Evolutionary conservation across 2,329 filamentous ascomycete genomes (phyloP).

Genomic region (Paracoccidioides lutzii): DNA sequence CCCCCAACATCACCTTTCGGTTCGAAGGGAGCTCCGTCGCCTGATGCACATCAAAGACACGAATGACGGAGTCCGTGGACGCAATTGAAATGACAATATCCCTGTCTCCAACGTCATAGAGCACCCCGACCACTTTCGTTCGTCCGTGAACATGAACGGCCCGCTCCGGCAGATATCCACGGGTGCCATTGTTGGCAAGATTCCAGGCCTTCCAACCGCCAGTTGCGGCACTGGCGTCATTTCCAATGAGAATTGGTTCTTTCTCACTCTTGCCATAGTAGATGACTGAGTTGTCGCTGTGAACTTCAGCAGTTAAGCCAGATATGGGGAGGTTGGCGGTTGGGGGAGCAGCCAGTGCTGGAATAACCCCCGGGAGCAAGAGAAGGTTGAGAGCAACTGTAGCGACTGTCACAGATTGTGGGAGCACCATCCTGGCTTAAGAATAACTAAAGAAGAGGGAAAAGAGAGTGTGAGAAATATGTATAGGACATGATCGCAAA

Average conservation of each 20-base stretch:
- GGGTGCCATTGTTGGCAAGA: conserved; percentile 13
- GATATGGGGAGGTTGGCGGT: conserved; percentile 19
- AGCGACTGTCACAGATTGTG: neutral
- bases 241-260: conserved; percentile 32
- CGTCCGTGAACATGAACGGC: conserved; percentile 28
- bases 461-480: neutral
- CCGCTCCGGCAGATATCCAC: conserved; percentile 21
- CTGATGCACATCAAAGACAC: conserved; percentile 26
- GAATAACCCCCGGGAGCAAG: neutral
- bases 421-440: neutral
- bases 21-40: conserved; percentile 22
- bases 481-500: neutral
- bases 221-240: conserved; percentile 33
- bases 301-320: conserved; percentile 25
- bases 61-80: conserved; percentile 32
- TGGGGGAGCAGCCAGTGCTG: neutral
- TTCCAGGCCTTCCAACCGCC: conserved; percentile 33
- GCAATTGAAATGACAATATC: conserved; percentile 33
- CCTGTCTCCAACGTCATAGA: conserved; percentile 26
- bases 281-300: conserved; percentile 32
- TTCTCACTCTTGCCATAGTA: conserved; percentile 22
- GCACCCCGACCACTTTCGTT: conserved; percentile 34
- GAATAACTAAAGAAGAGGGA: neutral
- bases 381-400: neutral
- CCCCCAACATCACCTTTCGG: conserved; percentile 28